Evolutionary conservation across 768 basidiomycete genomes (phyloP), one percentile per base, ranked within the genome.

Genomic region (Suillus bovinus): DNA sequence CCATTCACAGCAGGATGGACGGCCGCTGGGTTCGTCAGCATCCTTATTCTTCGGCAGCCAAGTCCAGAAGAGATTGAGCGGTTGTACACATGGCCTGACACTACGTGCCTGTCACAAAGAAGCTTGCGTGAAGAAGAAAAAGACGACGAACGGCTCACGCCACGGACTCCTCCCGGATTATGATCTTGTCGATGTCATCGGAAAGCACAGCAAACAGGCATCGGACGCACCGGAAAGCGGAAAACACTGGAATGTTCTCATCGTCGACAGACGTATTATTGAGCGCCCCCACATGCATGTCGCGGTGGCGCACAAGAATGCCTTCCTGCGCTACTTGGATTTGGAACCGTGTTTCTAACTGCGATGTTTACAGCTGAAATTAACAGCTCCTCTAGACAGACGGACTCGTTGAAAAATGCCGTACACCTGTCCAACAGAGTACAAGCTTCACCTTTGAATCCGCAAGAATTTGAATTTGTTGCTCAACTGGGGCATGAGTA

Each of bases 271-370:
- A 5, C 80, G 91, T 29, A 73, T 96, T 16, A 71, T 83, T 17
- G 66, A 72, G 44, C 76, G 82, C 4, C 94, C 96, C 1, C 97
- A 11, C 14, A 14, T 9, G 1, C 14, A 99, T 75, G 81, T 97
- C 61, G 99, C 96, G 2, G 78, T 99, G 63, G 88, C 89, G 31
- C 97, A 98, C 74, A 71, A 74, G 65, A 87, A 86, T 27, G 61
- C 74, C n/a, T 73, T 81, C 9, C 73, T 74, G 70, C 70, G 69
- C 74, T 13, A 42, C 59, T 31, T 69, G 64, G 39, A 69, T 86
- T 10, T 88, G 87, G 71, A 76, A 13, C 68, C 56, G 22, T 74
- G 74, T 55, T 5, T 44, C 31, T 1, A 46, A 13, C 41, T 10
- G 41, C 39, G 39, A 41, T 20, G 8, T 42, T 42, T 7, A 20